Conservation (phyloP, 2,329 filamentous ascomycete species). For the Fusarium piperis region DNA sequence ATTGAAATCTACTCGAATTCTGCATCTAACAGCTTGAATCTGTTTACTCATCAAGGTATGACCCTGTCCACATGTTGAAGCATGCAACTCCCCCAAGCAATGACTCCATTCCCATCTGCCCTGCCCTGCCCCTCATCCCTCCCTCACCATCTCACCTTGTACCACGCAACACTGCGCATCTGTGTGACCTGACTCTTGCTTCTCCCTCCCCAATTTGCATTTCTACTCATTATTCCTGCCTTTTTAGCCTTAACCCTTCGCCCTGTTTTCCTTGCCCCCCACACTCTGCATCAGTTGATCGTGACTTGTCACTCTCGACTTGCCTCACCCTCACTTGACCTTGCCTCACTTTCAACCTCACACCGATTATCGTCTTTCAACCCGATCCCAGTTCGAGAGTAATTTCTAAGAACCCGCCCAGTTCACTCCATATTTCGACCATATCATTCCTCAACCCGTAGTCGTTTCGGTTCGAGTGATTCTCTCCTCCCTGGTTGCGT, state of each 20-base stretch:
- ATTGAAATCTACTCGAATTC: not conserved
- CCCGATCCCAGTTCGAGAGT: not conserved
- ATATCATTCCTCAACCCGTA: not conserved
- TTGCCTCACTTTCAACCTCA: not conserved
- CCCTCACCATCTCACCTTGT: not conserved
- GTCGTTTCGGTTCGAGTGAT: conserved; percentile 8
- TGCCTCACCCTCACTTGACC: not conserved
- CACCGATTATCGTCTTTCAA: not conserved
- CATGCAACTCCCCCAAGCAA: conserved; percentile 21
- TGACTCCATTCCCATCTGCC: conserved; percentile 27
- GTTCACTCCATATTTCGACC: not conserved
- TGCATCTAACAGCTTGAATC: not conserved
- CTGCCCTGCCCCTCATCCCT: conserved; percentile 34
- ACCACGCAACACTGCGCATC: not conserved
- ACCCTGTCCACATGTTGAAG: not conserved
- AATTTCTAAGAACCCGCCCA: not conserved
- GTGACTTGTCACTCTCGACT: not conserved
- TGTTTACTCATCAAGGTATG: conserved; percentile 26
- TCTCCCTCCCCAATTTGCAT: not conserved
- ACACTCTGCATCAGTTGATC: not conserved
- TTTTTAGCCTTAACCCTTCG: not conserved
- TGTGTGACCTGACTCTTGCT: conserved; percentile 2
- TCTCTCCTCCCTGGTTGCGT: conserved; percentile 12
- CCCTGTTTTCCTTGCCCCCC: not conserved
- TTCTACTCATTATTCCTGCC: not conserved